Evolutionary conservation across 805 yeast species (phyloP).

Genomic region (Candida chauliodis): DNA sequence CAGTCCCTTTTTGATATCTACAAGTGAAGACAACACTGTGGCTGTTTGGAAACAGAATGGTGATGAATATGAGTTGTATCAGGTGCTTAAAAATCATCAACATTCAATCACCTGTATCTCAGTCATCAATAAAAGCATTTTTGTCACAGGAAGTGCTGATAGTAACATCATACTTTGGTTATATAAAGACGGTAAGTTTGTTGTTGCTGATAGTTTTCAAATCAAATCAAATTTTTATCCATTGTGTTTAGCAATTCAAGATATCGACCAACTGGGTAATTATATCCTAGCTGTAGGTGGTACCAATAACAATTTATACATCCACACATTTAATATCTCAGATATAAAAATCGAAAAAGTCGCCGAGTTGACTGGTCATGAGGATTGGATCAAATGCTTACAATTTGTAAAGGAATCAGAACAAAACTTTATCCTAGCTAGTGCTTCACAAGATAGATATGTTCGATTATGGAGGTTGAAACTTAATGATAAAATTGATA

Average conservation of each 20-base stretch:
- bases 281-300: conserved; percentile 71
- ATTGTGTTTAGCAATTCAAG: conserved; percentile 29
- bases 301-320: conserved; percentile 50
- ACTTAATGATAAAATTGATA: conserved; percentile 52
- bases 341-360: conserved; percentile 24
- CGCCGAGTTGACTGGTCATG: conserved; percentile 80
- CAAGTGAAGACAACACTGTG: conserved; percentile 64
- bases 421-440: conserved; percentile 66
- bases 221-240: conserved; percentile 47
- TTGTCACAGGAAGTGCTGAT: conserved; percentile 62
- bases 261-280: conserved; percentile 25
- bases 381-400: conserved; percentile 88
- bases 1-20: conserved; percentile 49
- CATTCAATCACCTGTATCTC: conserved; percentile 56
- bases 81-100: conserved; percentile 36
- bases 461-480: conserved; percentile 84
- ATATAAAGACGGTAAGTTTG: conserved; percentile 17
- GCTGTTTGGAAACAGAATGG: conserved; percentile 51
- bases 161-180: conserved; percentile 58
- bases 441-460: conserved; percentile 90
- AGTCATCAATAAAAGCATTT: conserved; percentile 31
- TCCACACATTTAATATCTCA: conserved; percentile 43
- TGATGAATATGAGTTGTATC: conserved; percentile 22
- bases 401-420: conserved; percentile 49
- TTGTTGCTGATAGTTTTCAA: conserved; percentile 25